Evolutionary conservation across 495 filamentous ascomycete species (phyloP).

Genomic region (Penicillium daleae): DNA sequence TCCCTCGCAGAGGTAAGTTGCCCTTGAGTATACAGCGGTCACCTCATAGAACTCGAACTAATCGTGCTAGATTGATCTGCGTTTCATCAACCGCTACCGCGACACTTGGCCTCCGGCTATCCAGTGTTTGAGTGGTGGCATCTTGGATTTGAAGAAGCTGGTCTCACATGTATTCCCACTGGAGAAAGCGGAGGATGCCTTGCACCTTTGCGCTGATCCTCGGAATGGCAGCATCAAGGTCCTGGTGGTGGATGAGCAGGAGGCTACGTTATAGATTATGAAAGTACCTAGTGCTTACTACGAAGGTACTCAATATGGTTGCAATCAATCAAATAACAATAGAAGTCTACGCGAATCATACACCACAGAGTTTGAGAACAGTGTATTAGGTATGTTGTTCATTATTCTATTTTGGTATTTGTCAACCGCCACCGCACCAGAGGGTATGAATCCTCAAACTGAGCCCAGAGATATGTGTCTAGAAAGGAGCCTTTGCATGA

Average conservation of each 20-base stretch:
- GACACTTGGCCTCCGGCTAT: constrained; percentile 67
- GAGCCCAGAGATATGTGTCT: neutral
- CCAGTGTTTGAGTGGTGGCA: constrained; percentile 44
- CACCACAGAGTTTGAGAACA: neutral
- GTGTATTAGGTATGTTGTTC: neutral
- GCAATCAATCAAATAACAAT: too few species aligned
- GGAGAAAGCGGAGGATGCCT: constrained; percentile 58
- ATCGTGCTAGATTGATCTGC: constrained; percentile 57
- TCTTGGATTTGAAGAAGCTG: constrained; percentile 62
- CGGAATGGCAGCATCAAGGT: constrained; percentile 60
- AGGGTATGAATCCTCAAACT: neutral
- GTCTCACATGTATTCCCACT: constrained; percentile 71
- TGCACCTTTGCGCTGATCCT: constrained; percentile 54
- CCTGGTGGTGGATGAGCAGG: constrained; percentile 58
- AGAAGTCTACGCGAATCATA: neutral
- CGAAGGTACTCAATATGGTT: neutral
- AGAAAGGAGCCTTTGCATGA: constrained; percentile 20
- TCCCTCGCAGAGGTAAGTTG: constrained; percentile 54
- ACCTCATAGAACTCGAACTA: neutral
- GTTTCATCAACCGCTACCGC: constrained; percentile 66
- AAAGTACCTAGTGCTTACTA: neutral
- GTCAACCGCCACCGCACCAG: neutral
- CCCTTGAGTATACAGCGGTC: neutral
- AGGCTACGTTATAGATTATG: constrained; percentile 32
- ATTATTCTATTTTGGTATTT: neutral